phyloP scores from a whole-genome alignment of 1,284 basidiomycete genomes.

The Boletus albobrunnescens region DNA sequence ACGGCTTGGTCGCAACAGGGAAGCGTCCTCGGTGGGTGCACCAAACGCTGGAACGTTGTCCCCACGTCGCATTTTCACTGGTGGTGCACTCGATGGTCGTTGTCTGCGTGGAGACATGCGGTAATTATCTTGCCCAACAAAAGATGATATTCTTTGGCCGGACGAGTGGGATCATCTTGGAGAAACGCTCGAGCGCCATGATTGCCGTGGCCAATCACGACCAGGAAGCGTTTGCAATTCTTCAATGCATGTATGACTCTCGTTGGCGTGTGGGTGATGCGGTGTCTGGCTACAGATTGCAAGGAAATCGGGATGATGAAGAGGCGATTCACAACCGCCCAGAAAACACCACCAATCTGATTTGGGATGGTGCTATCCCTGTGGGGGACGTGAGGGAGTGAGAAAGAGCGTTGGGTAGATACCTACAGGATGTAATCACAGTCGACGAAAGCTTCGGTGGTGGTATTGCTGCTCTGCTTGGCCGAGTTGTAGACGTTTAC shows the following conservation, averaged over 20 bases:
- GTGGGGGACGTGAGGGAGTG: slow-evolving; percentile 11
- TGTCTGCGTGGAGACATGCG: slow-evolving; percentile 16
- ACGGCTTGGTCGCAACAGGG: slow-evolving; percentile 29
- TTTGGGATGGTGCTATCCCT: slow-evolving; percentile 84
- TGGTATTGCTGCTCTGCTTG: slow-evolving; percentile 36
- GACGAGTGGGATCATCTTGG: too few species aligned
- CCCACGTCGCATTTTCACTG: slow-evolving; percentile 34
- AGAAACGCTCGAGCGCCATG: too few species aligned
- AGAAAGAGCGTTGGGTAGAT: neutral
- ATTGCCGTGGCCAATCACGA: too few species aligned
- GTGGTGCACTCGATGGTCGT: neutral
- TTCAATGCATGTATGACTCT: too few species aligned
- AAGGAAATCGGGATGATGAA: too few species aligned
- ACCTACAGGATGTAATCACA: slow-evolving; percentile 78
- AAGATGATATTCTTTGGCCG: neutral
- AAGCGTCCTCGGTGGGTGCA: slow-evolving; percentile 39
- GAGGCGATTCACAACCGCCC: slow-evolving; percentile 80
- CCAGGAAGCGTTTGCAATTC: too few species aligned
- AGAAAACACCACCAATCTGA: slow-evolving; percentile 84
- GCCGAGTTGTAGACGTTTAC: slow-evolving; percentile 59
- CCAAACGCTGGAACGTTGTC: slow-evolving; percentile 32
- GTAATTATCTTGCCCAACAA: neutral
- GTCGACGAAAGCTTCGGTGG: slow-evolving; percentile 39
- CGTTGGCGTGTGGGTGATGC: too few species aligned
- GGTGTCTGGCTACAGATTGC: too few species aligned